Percentiles rank a stretch among this genome's conserved stretches.
These are phyloP conservation scores for Chalciporus pseudorubinellus DNA, from an alignment of 768 basidiomycete species.

Conservation along the genomic window DNA sequence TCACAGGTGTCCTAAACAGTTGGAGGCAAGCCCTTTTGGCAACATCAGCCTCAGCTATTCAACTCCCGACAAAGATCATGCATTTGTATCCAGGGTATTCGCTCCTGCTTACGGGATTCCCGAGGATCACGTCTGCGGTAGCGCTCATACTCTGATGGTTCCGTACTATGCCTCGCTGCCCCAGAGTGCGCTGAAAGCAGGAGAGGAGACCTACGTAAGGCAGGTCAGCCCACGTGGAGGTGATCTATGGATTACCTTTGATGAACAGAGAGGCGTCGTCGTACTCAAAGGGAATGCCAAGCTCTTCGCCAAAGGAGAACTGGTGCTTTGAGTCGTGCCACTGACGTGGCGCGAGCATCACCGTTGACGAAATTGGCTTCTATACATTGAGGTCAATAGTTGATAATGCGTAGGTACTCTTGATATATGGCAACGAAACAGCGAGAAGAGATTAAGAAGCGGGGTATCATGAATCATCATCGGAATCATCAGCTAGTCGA, in stretches of 20 bases:
- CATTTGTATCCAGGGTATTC: slow-evolving; percentile 54
- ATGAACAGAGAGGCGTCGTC: slow-evolving; percentile 31
- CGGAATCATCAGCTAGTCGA: slow-evolving; percentile 27
- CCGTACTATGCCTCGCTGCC: slow-evolving; percentile 46
- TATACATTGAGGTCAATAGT: slow-evolving; percentile 4
- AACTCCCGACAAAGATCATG: slow-evolving; percentile 30
- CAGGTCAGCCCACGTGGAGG: slow-evolving; percentile 55
- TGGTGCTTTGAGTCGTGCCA: neutral
- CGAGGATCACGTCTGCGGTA: slow-evolving; percentile 56
- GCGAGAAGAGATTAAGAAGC: neutral
- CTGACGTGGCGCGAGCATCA: neutral
- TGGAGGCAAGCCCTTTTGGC: neutral
- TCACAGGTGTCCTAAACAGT: neutral
- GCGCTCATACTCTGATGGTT: slow-evolving; percentile 46
- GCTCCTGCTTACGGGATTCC: slow-evolving; percentile 32
- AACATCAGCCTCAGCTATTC: slow-evolving; percentile 41
- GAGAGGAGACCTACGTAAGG: slow-evolving; percentile 40
- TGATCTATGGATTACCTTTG: slow-evolving; percentile 39
- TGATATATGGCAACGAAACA: slow-evolving; percentile 12
- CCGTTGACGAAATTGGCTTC: neutral
- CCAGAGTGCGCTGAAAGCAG: slow-evolving; percentile 13
- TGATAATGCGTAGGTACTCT: slow-evolving; percentile 2
- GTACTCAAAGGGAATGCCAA: slow-evolving; percentile 37
- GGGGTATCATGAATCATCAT: slow-evolving; percentile 27
- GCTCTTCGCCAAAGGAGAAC: slow-evolving; percentile 1